Conservation (phyloP, 1,284 basidiomycete species). For the Rhodofomes roseus region DNA sequence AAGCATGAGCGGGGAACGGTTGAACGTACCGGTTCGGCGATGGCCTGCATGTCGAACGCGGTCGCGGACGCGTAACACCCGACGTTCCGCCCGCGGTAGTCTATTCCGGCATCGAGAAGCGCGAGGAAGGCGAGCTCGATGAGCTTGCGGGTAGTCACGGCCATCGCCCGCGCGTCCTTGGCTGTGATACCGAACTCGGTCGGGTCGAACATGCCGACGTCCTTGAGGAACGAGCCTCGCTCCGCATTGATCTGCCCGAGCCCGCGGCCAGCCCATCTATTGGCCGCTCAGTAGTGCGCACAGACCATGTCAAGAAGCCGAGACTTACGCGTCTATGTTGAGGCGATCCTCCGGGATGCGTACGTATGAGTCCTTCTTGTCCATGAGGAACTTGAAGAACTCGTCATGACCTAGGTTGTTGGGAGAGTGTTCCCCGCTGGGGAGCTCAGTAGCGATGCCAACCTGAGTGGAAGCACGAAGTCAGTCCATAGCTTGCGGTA, state of each 20-base stretch:
- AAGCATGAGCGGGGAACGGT: too few relatives aligned
- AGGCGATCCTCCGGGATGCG: conserved; percentile 30
- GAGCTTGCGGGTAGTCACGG: conserved; percentile 33
- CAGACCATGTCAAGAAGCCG: too few relatives aligned
- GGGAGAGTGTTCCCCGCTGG: conserved; percentile 24
- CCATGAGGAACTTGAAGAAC: conserved; percentile 35
- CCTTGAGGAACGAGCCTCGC: conserved; percentile 36
- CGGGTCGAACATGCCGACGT: conserved; percentile 34
- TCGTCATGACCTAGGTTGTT: conserved; percentile 32
- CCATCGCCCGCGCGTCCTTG: conserved; percentile 35
- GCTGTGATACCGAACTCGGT: conserved; percentile 38
- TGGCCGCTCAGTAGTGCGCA: not conserved
- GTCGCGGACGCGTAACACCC: conserved; percentile 35
- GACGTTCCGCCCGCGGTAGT: conserved; percentile 34
- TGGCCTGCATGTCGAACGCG: conserved; percentile 8
- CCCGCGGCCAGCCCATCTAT: conserved; percentile 25
- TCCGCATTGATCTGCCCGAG: conserved; percentile 26
- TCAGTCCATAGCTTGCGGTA: too few relatives aligned
- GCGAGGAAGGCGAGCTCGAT: conserved; percentile 37
- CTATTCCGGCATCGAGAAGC: conserved; percentile 38
- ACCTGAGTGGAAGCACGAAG: too few relatives aligned
- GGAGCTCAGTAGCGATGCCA: conserved; percentile 35
- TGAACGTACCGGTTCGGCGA: conserved; percentile 14
- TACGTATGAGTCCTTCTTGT: conserved; percentile 32
- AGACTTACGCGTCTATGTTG: conserved; percentile 29